phyloP scores from a whole-genome alignment of 1,139 yeast species.

The Magnusiomyces clavatus region DNA sequence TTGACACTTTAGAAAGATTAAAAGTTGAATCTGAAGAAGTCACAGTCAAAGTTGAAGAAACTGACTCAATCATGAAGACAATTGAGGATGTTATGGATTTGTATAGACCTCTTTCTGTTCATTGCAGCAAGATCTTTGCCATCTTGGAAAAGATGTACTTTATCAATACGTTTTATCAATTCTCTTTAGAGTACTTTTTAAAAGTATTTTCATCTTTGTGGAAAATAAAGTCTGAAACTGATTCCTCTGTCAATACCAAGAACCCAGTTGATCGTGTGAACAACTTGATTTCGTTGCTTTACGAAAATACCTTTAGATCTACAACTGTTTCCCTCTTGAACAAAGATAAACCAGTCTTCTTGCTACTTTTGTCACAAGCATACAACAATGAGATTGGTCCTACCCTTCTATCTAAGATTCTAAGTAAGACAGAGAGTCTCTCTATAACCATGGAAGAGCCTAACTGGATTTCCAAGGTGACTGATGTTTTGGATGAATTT shows the following conservation, averaged over 20 bases:
- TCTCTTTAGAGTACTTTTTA: slow-evolving; percentile 45
- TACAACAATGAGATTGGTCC: slow-evolving; percentile 13
- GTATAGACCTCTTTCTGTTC: slow-evolving; percentile 49
- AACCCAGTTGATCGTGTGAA: slow-evolving; percentile 21
- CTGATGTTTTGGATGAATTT: slow-evolving; percentile 12
- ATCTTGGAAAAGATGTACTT: slow-evolving; percentile 39
- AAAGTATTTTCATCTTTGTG: slow-evolving; percentile 39
- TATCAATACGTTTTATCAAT: slow-evolving; percentile 48
- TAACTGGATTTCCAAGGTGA: slow-evolving; percentile 12
- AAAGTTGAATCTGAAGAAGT: slow-evolving; percentile 57
- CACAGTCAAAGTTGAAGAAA: slow-evolving; percentile 46
- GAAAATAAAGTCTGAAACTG: slow-evolving; percentile 7
- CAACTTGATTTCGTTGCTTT: slow-evolving; percentile 34
- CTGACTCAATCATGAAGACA: slow-evolving; percentile 45
- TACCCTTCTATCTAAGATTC: slow-evolving; percentile 11
- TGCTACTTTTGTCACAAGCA: slow-evolving; percentile 34
- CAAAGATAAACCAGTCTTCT: slow-evolving; percentile 43
- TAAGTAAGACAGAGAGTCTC: slow-evolving; percentile 8
- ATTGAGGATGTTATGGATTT: slow-evolving; percentile 43
- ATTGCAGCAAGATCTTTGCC: slow-evolving; percentile 45
- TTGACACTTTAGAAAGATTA: slow-evolving; percentile 53
- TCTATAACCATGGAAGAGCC: slow-evolving; percentile 6
- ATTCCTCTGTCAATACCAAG: slow-evolving; percentile 9
- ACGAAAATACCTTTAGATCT: slow-evolving; percentile 40
- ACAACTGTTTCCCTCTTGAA: slow-evolving; percentile 46